These are phyloP conservation scores for Coniochaeta sp. DNA, from an alignment of 2,329 filamentous ascomycete species.

Conservation along the genomic window DNA sequence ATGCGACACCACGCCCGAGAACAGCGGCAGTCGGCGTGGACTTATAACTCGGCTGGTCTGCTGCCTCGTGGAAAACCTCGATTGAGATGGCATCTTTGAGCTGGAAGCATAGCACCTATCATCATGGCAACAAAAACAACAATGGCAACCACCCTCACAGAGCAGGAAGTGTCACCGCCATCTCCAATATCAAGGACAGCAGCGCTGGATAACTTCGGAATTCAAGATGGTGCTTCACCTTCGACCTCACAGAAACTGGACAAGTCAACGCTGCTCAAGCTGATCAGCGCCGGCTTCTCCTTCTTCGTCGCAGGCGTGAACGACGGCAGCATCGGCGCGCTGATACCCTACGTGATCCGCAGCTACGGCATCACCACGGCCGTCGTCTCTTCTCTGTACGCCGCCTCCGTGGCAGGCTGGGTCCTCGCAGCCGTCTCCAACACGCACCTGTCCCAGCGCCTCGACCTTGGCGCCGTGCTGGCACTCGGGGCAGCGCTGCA, in stretches of 20 bases:
- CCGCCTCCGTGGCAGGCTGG: slow-evolving; percentile 53
- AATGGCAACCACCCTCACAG: not conserved
- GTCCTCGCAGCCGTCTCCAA: slow-evolving; percentile 50
- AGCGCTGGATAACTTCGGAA: not conserved
- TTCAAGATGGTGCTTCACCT: not conserved
- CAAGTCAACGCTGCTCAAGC: slow-evolving; percentile 30
- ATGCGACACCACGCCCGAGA: not conserved
- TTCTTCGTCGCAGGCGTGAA: slow-evolving; percentile 62
- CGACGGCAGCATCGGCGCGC: slow-evolving; percentile 55
- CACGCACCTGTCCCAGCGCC: slow-evolving; percentile 40
- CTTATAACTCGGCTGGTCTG: not conserved
- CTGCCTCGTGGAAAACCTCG: not conserved
- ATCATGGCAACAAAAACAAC: no score
- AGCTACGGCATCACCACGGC: slow-evolving; percentile 47
- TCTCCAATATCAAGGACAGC: not conserved
- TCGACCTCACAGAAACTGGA: slow-evolving; percentile 8
- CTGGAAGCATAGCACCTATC: not conserved
- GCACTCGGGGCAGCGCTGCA: slow-evolving; percentile 48
- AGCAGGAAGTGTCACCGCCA: not conserved
- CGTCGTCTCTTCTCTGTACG: slow-evolving; percentile 46
- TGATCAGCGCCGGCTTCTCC: slow-evolving; percentile 49
- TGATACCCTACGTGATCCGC: slow-evolving; percentile 56
- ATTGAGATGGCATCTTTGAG: not conserved
- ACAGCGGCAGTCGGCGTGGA: not conserved
- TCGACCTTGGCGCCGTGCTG: slow-evolving; percentile 51